phyloP scores from a whole-genome alignment of 345 rosid species.

The Eucalyptus erythrocorys region DNA sequence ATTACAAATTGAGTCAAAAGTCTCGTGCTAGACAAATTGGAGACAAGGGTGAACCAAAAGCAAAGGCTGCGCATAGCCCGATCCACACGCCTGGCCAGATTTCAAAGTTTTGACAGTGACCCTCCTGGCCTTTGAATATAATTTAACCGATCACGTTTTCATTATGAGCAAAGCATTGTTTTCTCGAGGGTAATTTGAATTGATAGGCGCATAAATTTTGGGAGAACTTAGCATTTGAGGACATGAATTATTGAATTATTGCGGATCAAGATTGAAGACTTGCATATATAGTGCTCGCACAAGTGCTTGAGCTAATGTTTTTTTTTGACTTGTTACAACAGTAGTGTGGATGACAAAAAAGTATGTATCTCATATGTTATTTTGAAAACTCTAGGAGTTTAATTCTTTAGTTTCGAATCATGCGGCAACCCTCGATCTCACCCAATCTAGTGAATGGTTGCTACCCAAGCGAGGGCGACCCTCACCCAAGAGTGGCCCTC shows the following conservation, averaged over 20 bases:
- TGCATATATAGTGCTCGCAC: background rate
- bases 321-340: background rate
- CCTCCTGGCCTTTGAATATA: background rate
- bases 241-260: background rate
- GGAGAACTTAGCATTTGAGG: background rate
- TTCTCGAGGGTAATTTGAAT: background rate
- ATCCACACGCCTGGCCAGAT: background rate
- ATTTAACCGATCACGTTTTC: background rate
- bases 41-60: background rate
- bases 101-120: background rate
- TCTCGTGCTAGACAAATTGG: background rate
- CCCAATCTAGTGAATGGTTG: background rate
- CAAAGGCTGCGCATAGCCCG: background rate
- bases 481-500: background rate
- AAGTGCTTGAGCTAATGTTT: background rate
- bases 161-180: background rate
- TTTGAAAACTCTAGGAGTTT: background rate
- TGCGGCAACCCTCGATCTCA: background rate
- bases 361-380: background rate
- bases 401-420: background rate
- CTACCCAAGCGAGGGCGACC: background rate
- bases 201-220: background rate
- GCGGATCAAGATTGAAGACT: background rate
- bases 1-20: background rate
- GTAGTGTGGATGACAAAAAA: background rate